These are phyloP conservation scores for Blastobotrys apis DNA, from an alignment of 1,139 yeast genomes.

Conservation along the genomic window DNA sequence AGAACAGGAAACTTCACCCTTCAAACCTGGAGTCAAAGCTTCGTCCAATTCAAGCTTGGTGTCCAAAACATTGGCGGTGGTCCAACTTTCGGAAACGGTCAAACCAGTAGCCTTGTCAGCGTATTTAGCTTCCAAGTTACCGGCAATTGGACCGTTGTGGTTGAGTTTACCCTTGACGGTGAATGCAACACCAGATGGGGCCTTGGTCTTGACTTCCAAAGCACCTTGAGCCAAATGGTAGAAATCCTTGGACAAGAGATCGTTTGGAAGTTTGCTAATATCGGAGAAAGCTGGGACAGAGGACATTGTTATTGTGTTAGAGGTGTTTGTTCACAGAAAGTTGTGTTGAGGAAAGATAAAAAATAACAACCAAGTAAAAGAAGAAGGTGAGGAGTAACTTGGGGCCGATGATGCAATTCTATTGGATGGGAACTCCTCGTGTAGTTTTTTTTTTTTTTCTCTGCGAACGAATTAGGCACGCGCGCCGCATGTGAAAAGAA, in stretches of 20 bases:
- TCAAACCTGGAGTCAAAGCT: slow-evolving; percentile 91
- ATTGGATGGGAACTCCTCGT: too few species aligned
- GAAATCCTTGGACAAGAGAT: slow-evolving; percentile 85
- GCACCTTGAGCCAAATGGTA: slow-evolving; percentile 86
- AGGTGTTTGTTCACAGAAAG: neutral
- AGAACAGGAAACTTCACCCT: slow-evolving; percentile 86
- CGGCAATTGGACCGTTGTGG: slow-evolving; percentile 74
- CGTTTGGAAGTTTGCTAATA: slow-evolving; percentile 86
- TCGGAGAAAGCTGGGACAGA: slow-evolving; percentile 51
- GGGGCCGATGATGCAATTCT: neutral
- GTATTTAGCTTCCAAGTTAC: slow-evolving; percentile 88
- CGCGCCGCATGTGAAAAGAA: too few species aligned
- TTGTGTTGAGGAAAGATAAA: neutral
- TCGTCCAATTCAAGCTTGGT: slow-evolving; percentile 92
- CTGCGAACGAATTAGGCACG: too few species aligned
- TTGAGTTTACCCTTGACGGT: slow-evolving; percentile 90
- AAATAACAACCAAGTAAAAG: neutral
- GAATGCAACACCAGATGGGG: slow-evolving; percentile 96
- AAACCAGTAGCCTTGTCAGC: slow-evolving; percentile 91
- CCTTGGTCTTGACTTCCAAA: slow-evolving; percentile 84
- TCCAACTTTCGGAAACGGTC: slow-evolving; percentile 96
- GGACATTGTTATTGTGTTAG: slow-evolving; percentile 25
- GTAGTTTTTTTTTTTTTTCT: too few species aligned
- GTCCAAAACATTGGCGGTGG: slow-evolving; percentile 85
- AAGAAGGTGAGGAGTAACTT: slow-evolving; percentile 1